Evolutionary conservation across 106 monocot genomes (phyloP), one percentile per base, ranked within the genome.

Genomic region (Platanthera guangdongensis): DNA sequence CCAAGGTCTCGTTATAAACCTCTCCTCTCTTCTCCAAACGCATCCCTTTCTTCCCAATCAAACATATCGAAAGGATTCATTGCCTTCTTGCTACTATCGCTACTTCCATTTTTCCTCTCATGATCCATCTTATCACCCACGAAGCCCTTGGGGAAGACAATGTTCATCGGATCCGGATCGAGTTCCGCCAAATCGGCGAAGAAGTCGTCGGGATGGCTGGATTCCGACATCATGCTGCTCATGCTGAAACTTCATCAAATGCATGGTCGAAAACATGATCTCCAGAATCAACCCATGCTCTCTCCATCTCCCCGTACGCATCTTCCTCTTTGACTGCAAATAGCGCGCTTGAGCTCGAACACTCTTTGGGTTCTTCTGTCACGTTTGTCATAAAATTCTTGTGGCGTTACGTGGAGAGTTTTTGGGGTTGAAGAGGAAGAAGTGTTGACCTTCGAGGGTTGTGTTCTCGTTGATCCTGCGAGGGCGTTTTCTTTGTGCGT

Each of bases 401-500:
- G 2, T 60, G 59, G 32, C 19, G 19, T 65, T 65, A 9, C 9
- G 32, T 19, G 18, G 59, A 60, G 59, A 65, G 30, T 11, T 32
- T 5, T 9, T 22, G 19, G 76, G 4, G 75, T 60, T 47, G 78
- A 57, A 11, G 80, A 55, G 11, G 47, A 73, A 5, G 76, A 7
- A 4, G 72, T 76, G 21, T 18, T 60, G 59, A n/a, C 6, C 50
- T 85, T 84, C 9, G 59, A 65, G 32, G 65, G 65, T 0, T 30
- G 65, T 13, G 65, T 30, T 50, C 90, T 62, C 0, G 87, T 87
- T 11, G 87, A 87, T 13, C 87, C 90, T 0, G 87, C 90, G 2
- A 87, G 85, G 1, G 85, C 81, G 22, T 85, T 90, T n/a, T 10
- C 91, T 68, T 25, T 97, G 96, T 1, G 93, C 1, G 96, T 93